Conservation (phyloP, 2,329 filamentous ascomycete species). For the Apiospora hydei region DNA sequence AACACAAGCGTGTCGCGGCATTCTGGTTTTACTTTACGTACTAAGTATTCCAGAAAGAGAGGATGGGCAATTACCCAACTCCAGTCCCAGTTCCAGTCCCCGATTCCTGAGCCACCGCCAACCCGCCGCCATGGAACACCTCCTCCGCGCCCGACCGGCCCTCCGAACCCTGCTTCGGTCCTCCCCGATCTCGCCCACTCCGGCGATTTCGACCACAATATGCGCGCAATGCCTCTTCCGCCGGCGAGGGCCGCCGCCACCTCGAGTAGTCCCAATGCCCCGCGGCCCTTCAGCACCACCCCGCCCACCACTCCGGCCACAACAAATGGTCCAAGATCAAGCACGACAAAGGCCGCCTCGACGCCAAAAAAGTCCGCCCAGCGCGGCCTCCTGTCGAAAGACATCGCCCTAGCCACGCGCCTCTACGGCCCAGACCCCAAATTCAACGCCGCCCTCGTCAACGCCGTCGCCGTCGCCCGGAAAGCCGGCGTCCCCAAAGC, state of each 20-base stretch:
- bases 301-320: conserved; percentile 69
- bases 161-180: background rate
- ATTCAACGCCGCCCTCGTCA: conserved; percentile 78
- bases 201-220: background rate
- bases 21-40: background rate
- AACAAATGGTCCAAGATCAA: conserved; percentile 97
- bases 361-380: conserved; percentile 78
- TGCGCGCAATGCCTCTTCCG: conserved; percentile 14
- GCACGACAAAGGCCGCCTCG: conserved; percentile 90
- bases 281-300: conserved; percentile 54
- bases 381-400: conserved; percentile 72
- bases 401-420: conserved; percentile 78
- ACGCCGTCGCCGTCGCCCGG: conserved; percentile 78
- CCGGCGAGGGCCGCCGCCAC: background rate
- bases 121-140: background rate
- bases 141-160: conserved; percentile 4
- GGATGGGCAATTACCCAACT: conserved; percentile 1
- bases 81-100: background rate
- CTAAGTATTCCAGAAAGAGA: background rate
- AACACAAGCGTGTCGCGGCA: background rate
- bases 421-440: conserved; percentile 77
- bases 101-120: background rate
- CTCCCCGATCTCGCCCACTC: background rate
- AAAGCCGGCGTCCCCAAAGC: conserved; percentile 86
- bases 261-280: conserved; percentile 21